Evolutionary conservation across 441 rosid species (phyloP).

Genomic region (Gossypium aridum): DNA sequence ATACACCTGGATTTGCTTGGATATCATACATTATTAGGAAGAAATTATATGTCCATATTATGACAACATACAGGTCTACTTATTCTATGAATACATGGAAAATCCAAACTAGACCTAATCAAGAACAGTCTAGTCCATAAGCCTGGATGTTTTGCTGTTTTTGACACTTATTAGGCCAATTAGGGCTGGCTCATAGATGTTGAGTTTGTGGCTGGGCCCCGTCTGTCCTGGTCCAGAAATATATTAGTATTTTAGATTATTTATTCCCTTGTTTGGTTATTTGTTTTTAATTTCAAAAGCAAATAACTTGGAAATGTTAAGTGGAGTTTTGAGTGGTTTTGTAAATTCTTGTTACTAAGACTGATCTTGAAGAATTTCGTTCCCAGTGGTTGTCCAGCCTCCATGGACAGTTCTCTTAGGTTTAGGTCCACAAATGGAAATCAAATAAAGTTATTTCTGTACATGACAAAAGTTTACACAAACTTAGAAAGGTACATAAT

Average conservation of each 20-base stretch:
- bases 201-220: background rate
- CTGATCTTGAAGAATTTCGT: background rate
- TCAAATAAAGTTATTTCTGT: background rate
- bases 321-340: background rate
- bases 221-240: background rate
- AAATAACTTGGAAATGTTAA: background rate
- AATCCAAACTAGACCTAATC: background rate
- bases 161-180: background rate
- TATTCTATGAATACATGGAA: background rate
- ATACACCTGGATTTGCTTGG: background rate
- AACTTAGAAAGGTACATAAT: background rate
- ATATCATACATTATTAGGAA: background rate
- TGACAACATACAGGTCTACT: background rate
- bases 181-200: background rate
- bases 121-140: background rate
- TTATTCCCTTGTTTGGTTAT: background rate
- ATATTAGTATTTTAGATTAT: conserved; percentile 2
- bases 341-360: background rate
- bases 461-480: background rate
- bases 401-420: background rate
- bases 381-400: background rate
- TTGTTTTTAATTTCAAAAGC: background rate
- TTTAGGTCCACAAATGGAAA: background rate
- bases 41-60: background rate
- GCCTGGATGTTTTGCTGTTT: background rate